Evolutionary conservation across 75 land plant species (phyloP).

Genomic region (Azolla pinnata): DNA sequence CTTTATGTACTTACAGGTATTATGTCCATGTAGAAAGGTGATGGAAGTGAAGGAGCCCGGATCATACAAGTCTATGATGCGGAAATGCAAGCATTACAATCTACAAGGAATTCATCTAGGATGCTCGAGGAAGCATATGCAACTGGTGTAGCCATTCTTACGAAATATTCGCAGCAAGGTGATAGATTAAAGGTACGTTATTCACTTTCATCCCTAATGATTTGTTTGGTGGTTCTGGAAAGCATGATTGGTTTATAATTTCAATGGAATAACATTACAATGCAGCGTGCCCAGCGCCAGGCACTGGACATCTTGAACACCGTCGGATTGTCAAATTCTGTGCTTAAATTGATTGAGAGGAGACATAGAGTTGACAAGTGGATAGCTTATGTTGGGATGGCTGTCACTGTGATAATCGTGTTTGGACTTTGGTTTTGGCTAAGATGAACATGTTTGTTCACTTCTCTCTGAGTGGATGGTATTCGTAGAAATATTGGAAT

Average conservation of each 20-base stretch:
- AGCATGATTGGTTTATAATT: not conserved
- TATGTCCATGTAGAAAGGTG: not conserved
- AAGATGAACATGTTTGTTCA: too few species aligned
- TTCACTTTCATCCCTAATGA: not conserved
- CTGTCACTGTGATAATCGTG: conserved; percentile 44
- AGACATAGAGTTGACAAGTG: conserved; percentile 78
- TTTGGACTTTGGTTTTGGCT: conserved; percentile 56
- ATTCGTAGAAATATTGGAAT: too few species aligned
- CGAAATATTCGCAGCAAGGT: conserved; percentile 64
- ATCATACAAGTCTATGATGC: conserved; percentile 76
- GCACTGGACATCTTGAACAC: conserved; percentile 88
- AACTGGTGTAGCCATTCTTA: conserved; percentile 67
- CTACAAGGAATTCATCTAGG: conserved; percentile 57
- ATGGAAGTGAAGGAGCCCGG: conserved; percentile 23
- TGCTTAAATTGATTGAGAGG: conserved; percentile 80
- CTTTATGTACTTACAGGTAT: not conserved
- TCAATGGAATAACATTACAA: not conserved
- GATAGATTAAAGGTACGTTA: conserved; percentile 70
- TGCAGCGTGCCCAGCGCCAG: conserved; percentile 82
- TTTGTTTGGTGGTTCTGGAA: not conserved
- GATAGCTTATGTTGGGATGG: conserved; percentile 87
- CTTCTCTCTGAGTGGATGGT: too few species aligned
- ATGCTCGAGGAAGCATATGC: conserved; percentile 69
- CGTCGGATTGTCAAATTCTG: conserved; percentile 77
- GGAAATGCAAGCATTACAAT: conserved; percentile 74